Percentiles rank a stretch among this genome's conserved stretches.
Evolutionary conservation across 768 basidiomycete genomes (phyloP).

Genomic region (Tubosaeta sp.): DNA sequence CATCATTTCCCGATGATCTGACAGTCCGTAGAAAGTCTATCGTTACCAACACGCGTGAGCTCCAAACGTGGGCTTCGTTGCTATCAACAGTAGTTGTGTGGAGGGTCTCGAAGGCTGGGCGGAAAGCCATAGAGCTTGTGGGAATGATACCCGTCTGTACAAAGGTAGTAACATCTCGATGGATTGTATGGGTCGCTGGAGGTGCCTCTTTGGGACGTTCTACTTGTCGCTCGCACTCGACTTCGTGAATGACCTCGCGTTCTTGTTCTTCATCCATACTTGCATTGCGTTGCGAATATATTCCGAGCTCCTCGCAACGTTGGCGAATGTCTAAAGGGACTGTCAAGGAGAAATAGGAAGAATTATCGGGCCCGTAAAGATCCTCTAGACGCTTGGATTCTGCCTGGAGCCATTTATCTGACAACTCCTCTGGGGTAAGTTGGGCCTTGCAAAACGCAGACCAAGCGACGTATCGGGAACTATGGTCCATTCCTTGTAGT

Average conservation of each 20-base stretch:
- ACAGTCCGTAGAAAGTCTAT: constrained; percentile 13
- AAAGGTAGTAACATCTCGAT: not conserved
- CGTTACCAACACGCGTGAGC: constrained; percentile 8
- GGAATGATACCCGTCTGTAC: constrained; percentile 27
- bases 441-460: no score
- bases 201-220: constrained; percentile 25
- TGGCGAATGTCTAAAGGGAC: not conserved
- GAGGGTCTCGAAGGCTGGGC: constrained; percentile 11
- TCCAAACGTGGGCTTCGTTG: constrained; percentile 20
- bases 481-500: no score
- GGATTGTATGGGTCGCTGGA: constrained; percentile 15
- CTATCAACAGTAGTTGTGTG: not conserved
- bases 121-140: constrained; percentile 13
- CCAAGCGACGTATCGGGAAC: no score
- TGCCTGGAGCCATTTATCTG: no score
- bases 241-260: not conserved
- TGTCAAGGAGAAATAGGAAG: constrained; percentile 28
- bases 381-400: no score
- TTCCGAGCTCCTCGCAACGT: not conserved
- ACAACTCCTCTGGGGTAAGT: no score
- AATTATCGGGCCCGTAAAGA: no score
- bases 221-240: not conserved
- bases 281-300: not conserved
- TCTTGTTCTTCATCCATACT: not conserved
- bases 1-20: constrained; percentile 6